phyloP scores from a whole-genome alignment of 305 asterid species.

The Ajuga reptans region DNA sequence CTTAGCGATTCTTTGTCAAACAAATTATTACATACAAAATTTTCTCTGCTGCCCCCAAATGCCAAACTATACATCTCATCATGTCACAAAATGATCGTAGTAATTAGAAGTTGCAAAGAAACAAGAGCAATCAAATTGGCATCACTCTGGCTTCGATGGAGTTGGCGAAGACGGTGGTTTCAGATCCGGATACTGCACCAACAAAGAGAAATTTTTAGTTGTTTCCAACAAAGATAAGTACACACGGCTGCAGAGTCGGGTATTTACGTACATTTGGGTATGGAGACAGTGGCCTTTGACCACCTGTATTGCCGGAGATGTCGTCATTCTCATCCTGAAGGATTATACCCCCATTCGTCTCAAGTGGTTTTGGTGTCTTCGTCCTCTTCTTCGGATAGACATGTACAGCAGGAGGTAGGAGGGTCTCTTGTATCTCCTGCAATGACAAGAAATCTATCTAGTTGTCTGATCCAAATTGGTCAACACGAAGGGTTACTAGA shows the following conservation, averaged over 20 bases:
- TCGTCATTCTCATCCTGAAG: slow-evolving; percentile 15
- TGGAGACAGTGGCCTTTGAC: slow-evolving; percentile 52
- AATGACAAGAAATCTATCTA: slow-evolving; percentile 16
- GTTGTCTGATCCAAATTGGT: slow-evolving; percentile 1
- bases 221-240: background rate
- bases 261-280: slow-evolving; percentile 55
- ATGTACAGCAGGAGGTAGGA: slow-evolving; percentile 75
- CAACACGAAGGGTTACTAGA: background rate
- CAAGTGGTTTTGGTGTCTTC: slow-evolving; percentile 26
- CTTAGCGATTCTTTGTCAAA: background rate
- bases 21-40: background rate
- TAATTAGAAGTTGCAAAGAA: background rate
- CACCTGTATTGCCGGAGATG: slow-evolving; percentile 22
- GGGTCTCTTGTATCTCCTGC: slow-evolving; percentile 85
- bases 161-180: slow-evolving; percentile 94
- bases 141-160: slow-evolving; percentile 67
- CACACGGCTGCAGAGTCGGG: background rate
- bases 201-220: slow-evolving; percentile 19
- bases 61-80: background rate
- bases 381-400: slow-evolving; percentile 50
- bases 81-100: background rate
- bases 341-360: slow-evolving; percentile 33
- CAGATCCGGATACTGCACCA: slow-evolving; percentile 70
- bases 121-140: slow-evolving; percentile 1
- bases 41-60: slow-evolving; percentile 2